Evolutionary conservation across 495 filamentous ascomycete species (phyloP), one percentile per base, ranked within the genome.

Genomic region (Oleoguttula mirabilis): DNA sequence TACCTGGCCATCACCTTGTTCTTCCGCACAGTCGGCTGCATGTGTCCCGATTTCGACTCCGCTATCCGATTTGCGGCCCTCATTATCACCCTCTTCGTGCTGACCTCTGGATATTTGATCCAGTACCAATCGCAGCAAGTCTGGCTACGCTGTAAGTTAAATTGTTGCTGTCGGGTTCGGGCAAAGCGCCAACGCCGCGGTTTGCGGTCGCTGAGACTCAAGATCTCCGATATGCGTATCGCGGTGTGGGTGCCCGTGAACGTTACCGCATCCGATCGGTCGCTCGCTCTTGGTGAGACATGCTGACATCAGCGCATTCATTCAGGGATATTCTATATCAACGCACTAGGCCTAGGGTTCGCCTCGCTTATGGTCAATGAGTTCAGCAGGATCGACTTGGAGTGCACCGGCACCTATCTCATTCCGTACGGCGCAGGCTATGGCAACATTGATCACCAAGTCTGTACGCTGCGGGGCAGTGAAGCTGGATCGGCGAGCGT

Each of bases 291-390:
- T n/a, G n/a, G n/a, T n/a, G n/a, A n/a, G n/a, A n/a, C n/a, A n/a
- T n/a, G n/a, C n/a, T n/a, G n/a, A n/a, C n/a, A n/a, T n/a, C n/a
- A n/a, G n/a, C n/a, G n/a, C n/a, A n/a, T n/a, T n/a, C n/a, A n/a
- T n/a, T n/a, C n/a, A n/a, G n/a, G n/a, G 83, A 79, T 88, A 31
- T 87, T 82, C 62, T 88, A 75, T 58, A 69, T 88, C 55, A 88
- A 87, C 43, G 73, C 80, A 0, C 68, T 88, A 4, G 82, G 82
- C 25, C 68, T 87, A 2, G 72, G 76, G 0, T 88, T 90, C 58
- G 69, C 76, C 5, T 64, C 73, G 0, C 49, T 92, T 59, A 88
- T 90, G 82, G 76, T 82, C 48, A 90, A 90, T 48, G 85, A 90
- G 57, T 90, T 90, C 54, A 65, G 66, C 12, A 48, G 66, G 3